Evolutionary conservation across 371 early-diverging fungal species (phyloP), one percentile per base, ranked within the genome.

Genomic region (Syncephalastrum sp.): DNA sequence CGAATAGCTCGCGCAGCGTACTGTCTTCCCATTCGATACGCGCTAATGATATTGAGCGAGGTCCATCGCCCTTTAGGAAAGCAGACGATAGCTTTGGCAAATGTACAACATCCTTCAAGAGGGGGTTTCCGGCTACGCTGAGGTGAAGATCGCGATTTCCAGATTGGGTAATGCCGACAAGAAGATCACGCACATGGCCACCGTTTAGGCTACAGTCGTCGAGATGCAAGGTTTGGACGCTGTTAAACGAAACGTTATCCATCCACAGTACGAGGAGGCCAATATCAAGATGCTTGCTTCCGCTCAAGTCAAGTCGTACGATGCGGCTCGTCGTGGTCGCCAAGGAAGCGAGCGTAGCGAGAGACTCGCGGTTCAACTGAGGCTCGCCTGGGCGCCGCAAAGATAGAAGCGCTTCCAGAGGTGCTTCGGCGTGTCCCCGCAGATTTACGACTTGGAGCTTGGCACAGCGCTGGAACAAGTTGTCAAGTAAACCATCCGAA

Each of bases 11-110:
- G 19, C 72, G 66, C 13, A 77, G 42, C 0, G 69, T 63, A 15
- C 55, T 57, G 21, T 77, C 77, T 33, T 77, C 77, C 77, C 77
- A 77, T 49, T 77, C 74, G 10, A 60, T 57, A 12, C 59, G 52
- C 8, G 68, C 64, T 21, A 77, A 47, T 6, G 74, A 67, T n/a
- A 77, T 19, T 0, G 70, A 72, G 0, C 42, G 47, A 12, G 77
- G 77, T 1, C 74, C 74, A 42, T 69, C 65, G 4, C 68, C 59
- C 38, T 77, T 68, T 51, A 69, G 47, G 14, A 77, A 61, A 4
- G 70, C 65, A n/a, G 70, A 65, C 19, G 64, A 65, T 1, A 77
- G 47, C 33, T 66, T 67, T 2, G 77, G 77, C 41, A 74, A 49
- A 54, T 71, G 53, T 27, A 63, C 63, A 2, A 69, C 67, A 13